Conservation (phyloP, 2,329 filamentous ascomycete genomes). For the Aspergillus candidus region DNA sequence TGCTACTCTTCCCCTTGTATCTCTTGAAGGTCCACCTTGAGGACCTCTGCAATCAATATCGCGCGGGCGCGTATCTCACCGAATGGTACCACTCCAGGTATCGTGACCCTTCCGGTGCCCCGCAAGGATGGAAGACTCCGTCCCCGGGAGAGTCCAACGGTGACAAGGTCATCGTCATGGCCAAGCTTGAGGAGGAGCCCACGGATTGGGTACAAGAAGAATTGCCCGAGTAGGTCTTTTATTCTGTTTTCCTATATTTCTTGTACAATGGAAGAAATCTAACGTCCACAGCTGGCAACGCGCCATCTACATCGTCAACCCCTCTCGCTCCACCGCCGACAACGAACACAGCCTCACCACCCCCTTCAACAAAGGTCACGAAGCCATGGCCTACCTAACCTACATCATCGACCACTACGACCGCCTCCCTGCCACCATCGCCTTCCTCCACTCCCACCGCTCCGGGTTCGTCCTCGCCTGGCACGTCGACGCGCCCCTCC, state of each 20-base stretch:
- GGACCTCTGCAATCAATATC: slow-evolving; percentile 32
- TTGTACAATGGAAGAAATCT: neutral
- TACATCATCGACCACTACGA: slow-evolving; percentile 44
- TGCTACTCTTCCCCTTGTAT: slow-evolving; percentile 25
- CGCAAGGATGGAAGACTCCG: neutral
- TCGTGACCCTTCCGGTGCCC: neutral
- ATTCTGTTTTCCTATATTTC: neutral
- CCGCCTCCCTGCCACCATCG: slow-evolving; percentile 46
- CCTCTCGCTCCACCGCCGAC: slow-evolving; percentile 18
- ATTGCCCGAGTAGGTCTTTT: slow-evolving; percentile 41
- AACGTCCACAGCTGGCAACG: slow-evolving; percentile 36
- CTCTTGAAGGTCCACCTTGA: slow-evolving; percentile 28
- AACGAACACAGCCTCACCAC: slow-evolving; percentile 23
- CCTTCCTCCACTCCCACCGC: slow-evolving; percentile 55
- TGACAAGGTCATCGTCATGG: slow-evolving; percentile 42
- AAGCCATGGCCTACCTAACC: slow-evolving; percentile 44
- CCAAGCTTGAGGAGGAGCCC: slow-evolving; percentile 38
- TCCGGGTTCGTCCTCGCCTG: slow-evolving; percentile 42
- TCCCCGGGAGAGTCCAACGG: slow-evolving; percentile 9
- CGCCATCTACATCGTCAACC: slow-evolving; percentile 42
- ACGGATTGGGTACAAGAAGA: slow-evolving; percentile 42
- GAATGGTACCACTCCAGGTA: slow-evolving; percentile 23
- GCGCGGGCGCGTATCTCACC: slow-evolving; percentile 31
- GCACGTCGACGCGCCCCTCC: slow-evolving; percentile 54
- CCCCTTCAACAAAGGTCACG: slow-evolving; percentile 41